Conservation (phyloP, 2,329 filamentous ascomycete species). For the Colletotrichum tofieldiae region DNA sequence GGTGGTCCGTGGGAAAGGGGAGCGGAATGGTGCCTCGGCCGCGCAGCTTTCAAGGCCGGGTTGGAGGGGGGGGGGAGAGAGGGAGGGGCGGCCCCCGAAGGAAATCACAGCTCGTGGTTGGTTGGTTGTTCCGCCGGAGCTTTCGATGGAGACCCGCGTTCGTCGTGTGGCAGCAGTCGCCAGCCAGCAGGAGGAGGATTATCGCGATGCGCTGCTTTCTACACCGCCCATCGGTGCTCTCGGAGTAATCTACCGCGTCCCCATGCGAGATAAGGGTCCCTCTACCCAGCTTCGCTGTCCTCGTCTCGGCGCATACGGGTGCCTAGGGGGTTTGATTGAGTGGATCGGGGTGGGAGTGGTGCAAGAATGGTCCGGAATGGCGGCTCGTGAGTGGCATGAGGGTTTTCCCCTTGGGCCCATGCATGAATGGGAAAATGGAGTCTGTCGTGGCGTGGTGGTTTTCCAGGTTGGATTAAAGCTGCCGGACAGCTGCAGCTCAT, state of each 20-base stretch:
- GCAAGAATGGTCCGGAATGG: slow-evolving; percentile 1
- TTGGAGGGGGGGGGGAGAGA: no score
- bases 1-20: slow-evolving; percentile 29
- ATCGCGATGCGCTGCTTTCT: slow-evolving; percentile 13
- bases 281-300: not conserved
- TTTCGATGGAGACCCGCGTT: not conserved
- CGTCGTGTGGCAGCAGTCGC: not conserved
- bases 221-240: slow-evolving; percentile 17
- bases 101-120: not conserved
- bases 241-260: slow-evolving; percentile 18
- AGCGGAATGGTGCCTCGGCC: not conserved
- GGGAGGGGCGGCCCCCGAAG: not conserved
- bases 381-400: slow-evolving; percentile 4
- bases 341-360: not conserved
- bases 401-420: not conserved
- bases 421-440: not conserved
- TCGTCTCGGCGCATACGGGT: slow-evolving; percentile 10
- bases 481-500: slow-evolving; percentile 18
- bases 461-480: not conserved
- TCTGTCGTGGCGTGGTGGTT: not conserved
- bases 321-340: not conserved
- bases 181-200: not conserved
- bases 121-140: not conserved
- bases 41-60: no score
- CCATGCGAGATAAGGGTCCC: slow-evolving; percentile 14